phyloP scores from a whole-genome alignment of 208 protist species.

The Leishmania martiniquensis region DNA sequence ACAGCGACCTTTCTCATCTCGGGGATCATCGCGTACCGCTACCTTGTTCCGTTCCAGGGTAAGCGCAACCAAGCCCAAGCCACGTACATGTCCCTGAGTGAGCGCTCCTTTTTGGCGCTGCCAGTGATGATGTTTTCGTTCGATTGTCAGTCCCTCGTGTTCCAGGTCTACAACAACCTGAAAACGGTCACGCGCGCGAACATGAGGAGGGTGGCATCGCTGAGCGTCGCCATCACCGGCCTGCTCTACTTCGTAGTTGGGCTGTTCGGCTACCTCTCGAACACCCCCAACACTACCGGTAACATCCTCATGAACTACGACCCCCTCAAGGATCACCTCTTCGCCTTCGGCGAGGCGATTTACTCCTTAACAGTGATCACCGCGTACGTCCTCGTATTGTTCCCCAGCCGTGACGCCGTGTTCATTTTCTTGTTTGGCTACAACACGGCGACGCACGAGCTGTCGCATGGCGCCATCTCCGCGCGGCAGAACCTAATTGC shows the following conservation, averaged over 20 bases:
- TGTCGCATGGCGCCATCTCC: conserved; percentile 41
- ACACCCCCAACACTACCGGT: conserved; percentile 55
- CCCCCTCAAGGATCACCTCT: conserved; percentile 56
- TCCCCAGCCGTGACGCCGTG: conserved; percentile 75
- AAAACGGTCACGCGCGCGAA: conserved; percentile 48
- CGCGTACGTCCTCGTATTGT: conserved; percentile 74
- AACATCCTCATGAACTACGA: conserved; percentile 85
- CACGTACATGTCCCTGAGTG: conserved; percentile 37
- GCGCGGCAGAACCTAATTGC: conserved; percentile 57
- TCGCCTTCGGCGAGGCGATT: conserved; percentile 61
- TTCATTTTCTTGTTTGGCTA: conserved; percentile 84
- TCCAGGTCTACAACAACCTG: conserved; percentile 76
- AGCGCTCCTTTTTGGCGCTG: conserved; percentile 49
- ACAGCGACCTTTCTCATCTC: conserved; percentile 67
- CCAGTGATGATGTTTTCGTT: conserved; percentile 89
- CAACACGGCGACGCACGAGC: conserved; percentile 46
- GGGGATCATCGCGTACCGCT: conserved; percentile 64
- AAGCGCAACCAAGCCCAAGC: conserved; percentile 12
- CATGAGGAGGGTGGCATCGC: conserved; percentile 57
- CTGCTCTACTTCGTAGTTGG: conserved; percentile 62
- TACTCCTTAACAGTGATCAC: conserved; percentile 71
- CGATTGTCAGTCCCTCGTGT: conserved; percentile 82
- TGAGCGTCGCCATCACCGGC: conserved; percentile 52
- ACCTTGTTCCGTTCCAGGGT: conserved; percentile 44
- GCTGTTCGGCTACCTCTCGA: conserved; percentile 74